Conservation (phyloP, 352 stramenopile species). For the Globisporangium barbulae region DNA sequence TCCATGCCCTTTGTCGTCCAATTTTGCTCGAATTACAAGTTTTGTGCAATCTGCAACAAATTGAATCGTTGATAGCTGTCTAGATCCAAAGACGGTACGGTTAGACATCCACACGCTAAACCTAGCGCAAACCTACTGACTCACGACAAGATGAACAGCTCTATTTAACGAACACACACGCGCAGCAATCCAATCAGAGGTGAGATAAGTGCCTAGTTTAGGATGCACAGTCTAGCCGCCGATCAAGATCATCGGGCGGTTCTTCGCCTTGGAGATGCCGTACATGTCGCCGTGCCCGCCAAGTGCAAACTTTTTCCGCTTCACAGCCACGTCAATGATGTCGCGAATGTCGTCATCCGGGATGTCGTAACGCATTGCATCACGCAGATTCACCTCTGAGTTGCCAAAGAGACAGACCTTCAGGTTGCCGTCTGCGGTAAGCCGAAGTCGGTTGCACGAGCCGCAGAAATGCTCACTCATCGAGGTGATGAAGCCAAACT, state of each 20-base stretch:
- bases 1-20: not conserved
- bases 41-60: not conserved
- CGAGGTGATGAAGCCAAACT: conserved; percentile 96
- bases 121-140: not conserved
- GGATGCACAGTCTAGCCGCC: conserved; percentile 78
- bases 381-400: conserved; percentile 91
- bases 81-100: too few species aligned
- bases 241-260: conserved; percentile 98
- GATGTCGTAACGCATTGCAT: conserved; percentile 84
- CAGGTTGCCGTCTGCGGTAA: conserved; percentile 95
- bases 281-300: conserved; percentile 95
- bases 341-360: conserved; percentile 81
- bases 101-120: not conserved
- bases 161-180: conserved; percentile 11
- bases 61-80: not conserved
- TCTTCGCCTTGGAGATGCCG: conserved; percentile 88
- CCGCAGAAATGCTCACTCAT: conserved; percentile 99
- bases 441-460: conserved; percentile 95
- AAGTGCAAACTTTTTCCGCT: conserved; percentile 92
- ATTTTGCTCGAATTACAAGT: not conserved
- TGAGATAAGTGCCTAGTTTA: not conserved
- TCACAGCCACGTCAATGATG: conserved; percentile 89
- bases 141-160: conserved; percentile 14
- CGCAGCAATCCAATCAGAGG: not conserved
- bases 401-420: conserved; percentile 97